Evolutionary conservation across 176 grass and related monocot genomes (phyloP).

Genomic region (Phragmites australis): DNA sequence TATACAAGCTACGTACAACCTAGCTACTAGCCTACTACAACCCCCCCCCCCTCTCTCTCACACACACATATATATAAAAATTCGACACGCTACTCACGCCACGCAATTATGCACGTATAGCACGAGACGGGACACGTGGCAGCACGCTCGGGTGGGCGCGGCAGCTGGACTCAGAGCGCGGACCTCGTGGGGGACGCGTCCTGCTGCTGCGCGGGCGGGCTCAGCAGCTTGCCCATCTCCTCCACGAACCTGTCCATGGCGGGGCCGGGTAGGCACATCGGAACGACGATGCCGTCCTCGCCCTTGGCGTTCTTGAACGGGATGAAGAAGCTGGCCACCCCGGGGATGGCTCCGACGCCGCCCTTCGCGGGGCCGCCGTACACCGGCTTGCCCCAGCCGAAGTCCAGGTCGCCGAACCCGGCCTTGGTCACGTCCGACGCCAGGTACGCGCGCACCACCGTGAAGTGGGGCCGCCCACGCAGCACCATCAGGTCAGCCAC

Average conservation of each 20-base stretch:
- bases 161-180: slow-evolving; percentile 59
- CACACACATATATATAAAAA: no score
- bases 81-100: neutral
- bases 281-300: slow-evolving; percentile 59
- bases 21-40: no score
- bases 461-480: slow-evolving; percentile 61
- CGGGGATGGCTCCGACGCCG: slow-evolving; percentile 63
- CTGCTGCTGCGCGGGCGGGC: slow-evolving; percentile 19
- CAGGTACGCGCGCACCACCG: slow-evolving; percentile 68
- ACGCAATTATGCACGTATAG: neutral
- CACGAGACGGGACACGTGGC: no score
- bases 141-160: no score
- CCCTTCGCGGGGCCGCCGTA: slow-evolving; percentile 75
- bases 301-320: slow-evolving; percentile 64
- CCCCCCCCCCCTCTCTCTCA: no score
- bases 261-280: slow-evolving; percentile 61
- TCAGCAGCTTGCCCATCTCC: slow-evolving; percentile 56
- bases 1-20: no score
- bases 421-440: slow-evolving; percentile 66
- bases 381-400: slow-evolving; percentile 74
- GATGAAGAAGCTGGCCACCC: slow-evolving; percentile 73
- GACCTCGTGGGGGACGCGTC: slow-evolving; percentile 40
- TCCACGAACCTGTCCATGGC: slow-evolving; percentile 65
- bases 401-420: slow-evolving; percentile 76
- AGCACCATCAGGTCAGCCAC: slow-evolving; percentile 69